Conservation (phyloP, 306 rosid species). For the Herpetospermum pedunculosum region DNA sequence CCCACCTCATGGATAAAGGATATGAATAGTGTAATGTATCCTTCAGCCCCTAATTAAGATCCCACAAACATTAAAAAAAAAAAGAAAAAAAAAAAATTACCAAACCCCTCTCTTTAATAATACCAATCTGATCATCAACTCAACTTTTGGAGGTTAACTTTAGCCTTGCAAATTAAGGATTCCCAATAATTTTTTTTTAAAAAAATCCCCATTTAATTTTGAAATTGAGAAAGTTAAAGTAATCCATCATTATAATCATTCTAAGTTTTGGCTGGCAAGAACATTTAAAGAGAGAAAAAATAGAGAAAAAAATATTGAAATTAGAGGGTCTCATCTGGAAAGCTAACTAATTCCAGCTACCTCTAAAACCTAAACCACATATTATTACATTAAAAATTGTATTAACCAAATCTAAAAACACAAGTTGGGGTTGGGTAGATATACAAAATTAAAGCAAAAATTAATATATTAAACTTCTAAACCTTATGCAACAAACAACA, state of each 20-base stretch:
- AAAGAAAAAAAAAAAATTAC: neutral
- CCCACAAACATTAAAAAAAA: neutral
- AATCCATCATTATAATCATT: conserved; percentile 13
- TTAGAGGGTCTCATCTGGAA: conserved; percentile 1
- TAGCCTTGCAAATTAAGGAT: conserved; percentile 9
- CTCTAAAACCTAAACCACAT: neutral
- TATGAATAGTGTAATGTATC: neutral
- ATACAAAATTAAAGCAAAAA: neutral
- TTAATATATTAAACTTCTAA: neutral
- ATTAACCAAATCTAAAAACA: neutral
- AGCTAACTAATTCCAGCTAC: conserved; percentile 11
- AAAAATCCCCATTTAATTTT: neutral
- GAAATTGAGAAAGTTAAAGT: neutral
- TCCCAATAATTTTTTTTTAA: neutral
- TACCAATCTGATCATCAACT: neutral
- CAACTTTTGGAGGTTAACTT: conserved; percentile 9
- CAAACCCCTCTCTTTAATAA: conserved; percentile 1
- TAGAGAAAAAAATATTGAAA: neutral
- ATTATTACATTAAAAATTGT: neutral
- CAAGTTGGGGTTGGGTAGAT: neutral
- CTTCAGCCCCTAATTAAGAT: neutral
- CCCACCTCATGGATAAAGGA: neutral
- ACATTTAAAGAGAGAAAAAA: neutral
- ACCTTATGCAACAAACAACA: neutral
- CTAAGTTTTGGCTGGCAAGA: conserved; percentile 6